Conservation (phyloP, 129 eudicot genomes). For the Artemisia argyi region DNA sequence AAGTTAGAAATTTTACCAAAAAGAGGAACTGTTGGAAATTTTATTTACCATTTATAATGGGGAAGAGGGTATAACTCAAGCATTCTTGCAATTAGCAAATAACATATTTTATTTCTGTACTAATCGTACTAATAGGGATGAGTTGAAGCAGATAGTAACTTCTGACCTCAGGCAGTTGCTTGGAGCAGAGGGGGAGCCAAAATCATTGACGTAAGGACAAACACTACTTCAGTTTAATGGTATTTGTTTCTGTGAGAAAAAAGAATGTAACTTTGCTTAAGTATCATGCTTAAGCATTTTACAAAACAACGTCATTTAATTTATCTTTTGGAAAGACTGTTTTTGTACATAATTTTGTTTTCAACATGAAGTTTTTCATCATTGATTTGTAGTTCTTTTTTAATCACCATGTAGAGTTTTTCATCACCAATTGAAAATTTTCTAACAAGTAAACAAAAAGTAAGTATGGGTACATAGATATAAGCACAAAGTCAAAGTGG, state of each 20-base stretch:
- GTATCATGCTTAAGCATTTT: neutral
- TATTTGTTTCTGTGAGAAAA: constrained; percentile 10
- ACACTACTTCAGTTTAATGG: neutral
- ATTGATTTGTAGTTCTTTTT: no score
- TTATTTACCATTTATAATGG: neutral
- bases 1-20: neutral
- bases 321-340: neutral
- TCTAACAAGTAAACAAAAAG: constrained; percentile 1
- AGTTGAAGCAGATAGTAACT: constrained; percentile 80
- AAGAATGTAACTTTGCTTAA: neutral
- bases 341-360: neutral
- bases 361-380: no score
- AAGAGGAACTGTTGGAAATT: constrained; percentile 8
- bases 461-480: neutral
- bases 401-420: neutral
- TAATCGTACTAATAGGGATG: constrained; percentile 50
- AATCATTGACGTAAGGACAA: constrained; percentile 57
- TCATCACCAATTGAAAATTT: constrained; percentile 12
- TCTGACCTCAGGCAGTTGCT: constrained; percentile 83
- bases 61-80: neutral
- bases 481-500: constrained; percentile 7
- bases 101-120: constrained; percentile 14
- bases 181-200: constrained; percentile 92
- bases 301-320: neutral
- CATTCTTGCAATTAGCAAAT: constrained; percentile 1